A percentile compares a stretch with the other conserved stretches of the same genome.
These are phyloP conservation scores for Coniosporium uncinatum DNA, from an alignment of 2,329 filamentous ascomycete species.

Conservation along the genomic window DNA sequence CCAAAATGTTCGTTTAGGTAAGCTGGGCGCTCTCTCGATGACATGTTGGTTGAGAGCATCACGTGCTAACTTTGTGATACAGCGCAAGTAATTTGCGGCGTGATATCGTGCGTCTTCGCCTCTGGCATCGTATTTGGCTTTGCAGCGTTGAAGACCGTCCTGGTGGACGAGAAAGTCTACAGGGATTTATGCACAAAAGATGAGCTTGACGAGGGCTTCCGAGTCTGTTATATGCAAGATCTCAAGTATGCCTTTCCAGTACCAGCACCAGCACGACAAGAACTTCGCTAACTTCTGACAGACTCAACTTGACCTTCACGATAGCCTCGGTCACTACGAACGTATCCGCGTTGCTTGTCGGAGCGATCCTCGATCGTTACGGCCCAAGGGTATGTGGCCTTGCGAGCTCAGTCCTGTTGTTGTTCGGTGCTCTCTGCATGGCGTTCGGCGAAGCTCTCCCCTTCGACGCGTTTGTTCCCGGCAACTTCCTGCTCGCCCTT, in stretches of 20 bases:
- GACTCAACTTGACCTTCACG: constrained; percentile 89
- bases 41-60: too few species aligned
- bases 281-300: constrained; percentile 11
- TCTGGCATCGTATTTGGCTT: constrained; percentile 82
- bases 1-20: background rate
- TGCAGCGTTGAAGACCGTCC: constrained; percentile 76
- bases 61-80: too few species aligned
- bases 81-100: constrained; percentile 66
- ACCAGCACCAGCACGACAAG: background rate
- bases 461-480: constrained; percentile 60
- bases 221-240: constrained; percentile 53
- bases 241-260: constrained; percentile 29
- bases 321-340: constrained; percentile 85
- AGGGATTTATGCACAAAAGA: constrained; percentile 53
- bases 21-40: too few species aligned
- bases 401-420: constrained; percentile 63
- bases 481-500: constrained; percentile 41
- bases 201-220: constrained; percentile 40
- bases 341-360: constrained; percentile 78
- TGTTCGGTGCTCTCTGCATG: constrained; percentile 66
- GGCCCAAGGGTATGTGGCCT: constrained; percentile 75
- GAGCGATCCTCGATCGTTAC: constrained; percentile 77
- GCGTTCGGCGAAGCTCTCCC: constrained; percentile 55
- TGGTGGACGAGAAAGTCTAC: constrained; percentile 71
- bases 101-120: constrained; percentile 70